Conservation (phyloP, 225 moss, liverwort and hornwort genomes). For the Polytrichum formosum region DNA sequence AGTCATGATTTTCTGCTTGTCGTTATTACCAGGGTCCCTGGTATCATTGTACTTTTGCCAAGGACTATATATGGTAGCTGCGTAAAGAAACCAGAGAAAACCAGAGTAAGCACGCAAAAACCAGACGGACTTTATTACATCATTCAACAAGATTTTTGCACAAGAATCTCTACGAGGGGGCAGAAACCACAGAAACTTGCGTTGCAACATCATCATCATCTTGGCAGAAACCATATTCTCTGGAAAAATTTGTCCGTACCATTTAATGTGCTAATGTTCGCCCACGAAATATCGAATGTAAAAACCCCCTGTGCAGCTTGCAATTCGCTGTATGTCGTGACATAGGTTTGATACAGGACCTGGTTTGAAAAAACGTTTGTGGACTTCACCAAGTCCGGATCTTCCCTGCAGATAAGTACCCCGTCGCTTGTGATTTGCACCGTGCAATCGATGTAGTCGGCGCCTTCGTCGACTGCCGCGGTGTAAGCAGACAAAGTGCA, state of each 20-base stretch:
- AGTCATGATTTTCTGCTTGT: slow-evolving; percentile 27
- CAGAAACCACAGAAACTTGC: background rate
- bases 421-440: slow-evolving; percentile 85
- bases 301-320: slow-evolving; percentile 32
- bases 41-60: slow-evolving; percentile 20
- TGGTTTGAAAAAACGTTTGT: slow-evolving; percentile 33
- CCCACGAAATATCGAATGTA: slow-evolving; percentile 70
- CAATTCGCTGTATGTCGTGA: slow-evolving; percentile 28
- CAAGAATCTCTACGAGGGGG: background rate
- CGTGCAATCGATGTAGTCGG: slow-evolving; percentile 89
- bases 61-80: slow-evolving; percentile 46
- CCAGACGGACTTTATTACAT: too few relatives aligned
- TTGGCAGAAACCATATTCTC: background rate
- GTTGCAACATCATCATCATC: background rate
- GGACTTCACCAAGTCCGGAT: slow-evolving; percentile 41
- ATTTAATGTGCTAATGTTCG: slow-evolving; percentile 41
- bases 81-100: background rate
- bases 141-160: too few relatives aligned
- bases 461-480: slow-evolving; percentile 68
- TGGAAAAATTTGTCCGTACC: slow-evolving; percentile 13
- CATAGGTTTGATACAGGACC: slow-evolving; percentile 21
- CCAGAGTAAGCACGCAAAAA: background rate
- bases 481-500: slow-evolving; percentile 60
- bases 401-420: slow-evolving; percentile 69
- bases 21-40: slow-evolving; percentile 30